phyloP scores from a whole-genome alignment of 495 filamentous ascomycete genomes.

The Venustampulla echinocandica region DNA sequence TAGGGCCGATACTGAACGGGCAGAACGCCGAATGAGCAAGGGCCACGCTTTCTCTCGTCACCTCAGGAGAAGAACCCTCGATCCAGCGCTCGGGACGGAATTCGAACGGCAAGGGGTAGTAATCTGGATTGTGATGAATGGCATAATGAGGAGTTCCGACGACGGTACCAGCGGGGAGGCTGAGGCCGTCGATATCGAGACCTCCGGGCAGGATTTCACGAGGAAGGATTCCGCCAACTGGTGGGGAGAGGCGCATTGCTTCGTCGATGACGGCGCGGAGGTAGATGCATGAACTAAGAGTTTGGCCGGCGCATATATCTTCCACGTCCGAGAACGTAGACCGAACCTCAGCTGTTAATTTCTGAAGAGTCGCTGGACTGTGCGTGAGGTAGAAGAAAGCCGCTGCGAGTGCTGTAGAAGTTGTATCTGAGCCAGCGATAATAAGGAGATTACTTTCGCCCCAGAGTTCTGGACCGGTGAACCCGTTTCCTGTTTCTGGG shows the following conservation, averaged over 20 bases:
- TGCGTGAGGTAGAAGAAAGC: constrained; percentile 62
- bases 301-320: constrained; percentile 31
- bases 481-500: constrained; percentile 51
- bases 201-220: constrained; percentile 58
- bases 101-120: constrained; percentile 43
- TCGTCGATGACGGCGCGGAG: constrained; percentile 61
- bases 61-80: constrained; percentile 11
- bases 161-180: constrained; percentile 29
- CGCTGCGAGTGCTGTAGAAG: constrained; percentile 51
- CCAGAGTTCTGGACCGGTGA: constrained; percentile 58
- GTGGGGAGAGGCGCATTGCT: constrained; percentile 58
- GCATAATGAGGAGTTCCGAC: constrained; percentile 48
- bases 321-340: constrained; percentile 40
- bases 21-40: constrained; percentile 44
- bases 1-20: constrained; percentile 48
- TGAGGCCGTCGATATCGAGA: constrained; percentile 23
- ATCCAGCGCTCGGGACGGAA: constrained; percentile 40
- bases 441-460: constrained; percentile 60
- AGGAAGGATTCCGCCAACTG: constrained; percentile 51
- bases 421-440: constrained; percentile 55
- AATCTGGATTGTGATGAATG: constrained; percentile 46
- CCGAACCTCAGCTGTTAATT: constrained; percentile 42
- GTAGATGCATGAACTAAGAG: constrained; percentile 28
- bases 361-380: constrained; percentile 39
- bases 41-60: constrained; percentile 30